A percentile compares a stretch with the other conserved stretches of the same genome.
Conservation (phyloP, 495 filamentous ascomycete species). For the Polyplosphaeria fusca region DNA sequence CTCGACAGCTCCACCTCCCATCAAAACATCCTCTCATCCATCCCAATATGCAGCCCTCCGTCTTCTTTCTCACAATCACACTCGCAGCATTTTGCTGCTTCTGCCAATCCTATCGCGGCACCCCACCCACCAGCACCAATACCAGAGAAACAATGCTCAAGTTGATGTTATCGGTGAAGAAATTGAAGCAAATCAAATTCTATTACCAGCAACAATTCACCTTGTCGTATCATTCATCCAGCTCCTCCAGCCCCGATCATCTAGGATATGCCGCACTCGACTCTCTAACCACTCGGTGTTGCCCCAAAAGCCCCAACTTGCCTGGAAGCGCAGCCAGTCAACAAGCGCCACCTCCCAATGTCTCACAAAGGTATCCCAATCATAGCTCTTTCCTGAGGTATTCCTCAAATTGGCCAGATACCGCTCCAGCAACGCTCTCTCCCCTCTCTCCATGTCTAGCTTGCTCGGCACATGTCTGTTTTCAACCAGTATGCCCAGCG, state of each 20-base stretch:
- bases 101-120: background rate
- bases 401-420: conserved; percentile 38
- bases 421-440: conserved; percentile 39
- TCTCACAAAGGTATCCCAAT: conserved; percentile 41
- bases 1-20: no score
- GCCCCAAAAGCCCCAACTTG: conserved; percentile 51
- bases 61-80: background rate
- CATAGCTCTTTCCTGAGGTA: conserved; percentile 33
- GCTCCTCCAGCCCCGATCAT: conserved; percentile 10
- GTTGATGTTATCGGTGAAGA: background rate
- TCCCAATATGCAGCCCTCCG: background rate
- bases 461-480: conserved; percentile 19
- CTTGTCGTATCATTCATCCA: background rate
- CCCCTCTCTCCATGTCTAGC: conserved; percentile 36
- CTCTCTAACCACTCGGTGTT: conserved; percentile 46
- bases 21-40: background rate
- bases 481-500: conserved; percentile 7
- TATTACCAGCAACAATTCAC: background rate
- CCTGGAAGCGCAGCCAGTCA: conserved; percentile 50
- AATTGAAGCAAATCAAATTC: background rate
- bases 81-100: background rate
- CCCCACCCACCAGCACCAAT: background rate
- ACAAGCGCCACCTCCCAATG: conserved; percentile 50
- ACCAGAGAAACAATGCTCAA: background rate
- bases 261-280: conserved; percentile 18